Evolutionary conservation across 495 filamentous ascomycete genomes (phyloP).

Genomic region (Mycothermus thermophilus): DNA sequence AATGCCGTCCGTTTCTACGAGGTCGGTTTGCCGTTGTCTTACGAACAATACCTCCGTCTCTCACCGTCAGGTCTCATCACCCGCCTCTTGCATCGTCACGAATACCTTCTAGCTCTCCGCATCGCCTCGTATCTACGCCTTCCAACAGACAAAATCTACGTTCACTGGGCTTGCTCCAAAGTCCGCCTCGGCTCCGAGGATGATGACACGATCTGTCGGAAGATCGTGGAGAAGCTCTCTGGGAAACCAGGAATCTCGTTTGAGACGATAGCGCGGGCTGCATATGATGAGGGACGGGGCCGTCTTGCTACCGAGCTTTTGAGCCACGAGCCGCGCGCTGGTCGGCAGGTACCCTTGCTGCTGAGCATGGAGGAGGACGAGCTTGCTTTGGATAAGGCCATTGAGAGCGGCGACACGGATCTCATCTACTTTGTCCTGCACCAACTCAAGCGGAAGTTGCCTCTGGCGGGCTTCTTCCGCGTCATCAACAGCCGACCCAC

Average conservation of each 20-base stretch:
- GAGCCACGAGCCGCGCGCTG: conserved; percentile 85
- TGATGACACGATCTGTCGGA: conserved; percentile 74
- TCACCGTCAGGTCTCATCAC: conserved; percentile 76
- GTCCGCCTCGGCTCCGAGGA: conserved; percentile 72
- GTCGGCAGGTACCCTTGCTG: conserved; percentile 88
- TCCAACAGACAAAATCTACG: conserved; percentile 79
- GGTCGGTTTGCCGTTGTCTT: conserved; percentile 80
- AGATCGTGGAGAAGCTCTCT: conserved; percentile 73
- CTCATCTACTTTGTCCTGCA: conserved; percentile 80
- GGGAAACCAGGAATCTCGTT: conserved; percentile 89
- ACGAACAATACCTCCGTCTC: conserved; percentile 76
- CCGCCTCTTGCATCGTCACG: conserved; percentile 71
- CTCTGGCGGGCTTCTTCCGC: conserved; percentile 82
- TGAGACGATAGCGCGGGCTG: conserved; percentile 83
- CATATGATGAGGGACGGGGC: conserved; percentile 83
- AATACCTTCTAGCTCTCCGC: conserved; percentile 81
- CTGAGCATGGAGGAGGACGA: conserved; percentile 93
- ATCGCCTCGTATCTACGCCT: conserved; percentile 81
- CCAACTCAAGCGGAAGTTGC: conserved; percentile 79
- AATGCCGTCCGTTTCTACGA: conserved; percentile 85
- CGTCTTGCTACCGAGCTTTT: conserved; percentile 78
- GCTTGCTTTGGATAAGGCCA: conserved; percentile 89
- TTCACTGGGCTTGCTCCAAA: conserved; percentile 93
- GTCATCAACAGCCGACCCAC: conserved; percentile 76
- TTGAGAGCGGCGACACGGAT: conserved; percentile 90